Percentiles rank a stretch among this genome's conserved stretches.
phyloP scores from a whole-genome alignment of 164 flowering plant species.

The Magnolia kwangsiensis region DNA sequence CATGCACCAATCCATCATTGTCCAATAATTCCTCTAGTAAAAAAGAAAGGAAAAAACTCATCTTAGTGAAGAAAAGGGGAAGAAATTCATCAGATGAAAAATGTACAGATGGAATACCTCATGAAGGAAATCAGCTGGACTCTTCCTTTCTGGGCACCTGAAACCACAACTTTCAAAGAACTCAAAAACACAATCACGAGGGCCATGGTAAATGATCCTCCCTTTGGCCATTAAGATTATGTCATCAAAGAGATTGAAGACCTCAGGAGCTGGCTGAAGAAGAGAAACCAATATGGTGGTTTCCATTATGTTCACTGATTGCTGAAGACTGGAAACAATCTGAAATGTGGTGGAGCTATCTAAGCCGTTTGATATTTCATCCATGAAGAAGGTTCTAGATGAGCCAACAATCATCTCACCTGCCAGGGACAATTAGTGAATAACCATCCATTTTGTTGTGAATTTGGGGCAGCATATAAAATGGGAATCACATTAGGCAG shows the following conservation, averaged over 20 bases:
- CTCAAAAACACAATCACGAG: constrained; percentile 25
- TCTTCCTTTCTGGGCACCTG: constrained; percentile 40
- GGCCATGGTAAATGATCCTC: constrained; percentile 38
- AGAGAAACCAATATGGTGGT: constrained; percentile 26
- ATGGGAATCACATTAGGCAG: no score
- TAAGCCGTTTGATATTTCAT: constrained; percentile 51
- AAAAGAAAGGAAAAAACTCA: no score
- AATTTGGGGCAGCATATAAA: no score
- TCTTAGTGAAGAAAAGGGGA: no score
- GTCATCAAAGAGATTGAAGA: constrained; percentile 48
- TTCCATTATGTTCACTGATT: constrained; percentile 31
- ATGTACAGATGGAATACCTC: constrained; percentile 23
- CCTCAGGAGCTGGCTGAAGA: constrained; percentile 24
- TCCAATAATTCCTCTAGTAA: no score
- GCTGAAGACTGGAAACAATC: constrained; percentile 38
- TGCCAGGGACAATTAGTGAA: constrained; percentile 5
- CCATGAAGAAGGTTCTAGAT: constrained; percentile 40
- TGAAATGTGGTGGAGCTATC: constrained; percentile 54
- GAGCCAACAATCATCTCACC: constrained; percentile 54
- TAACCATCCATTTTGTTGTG: no score
- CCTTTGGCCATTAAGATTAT: constrained; percentile 46
- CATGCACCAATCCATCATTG: no score
- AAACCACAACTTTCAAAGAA: constrained; percentile 48
- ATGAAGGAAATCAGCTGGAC: constrained; percentile 46
- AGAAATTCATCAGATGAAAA: no score